Conservation (phyloP, 2,329 filamentous ascomycete genomes). For the Chaetomium sp. region DNA sequence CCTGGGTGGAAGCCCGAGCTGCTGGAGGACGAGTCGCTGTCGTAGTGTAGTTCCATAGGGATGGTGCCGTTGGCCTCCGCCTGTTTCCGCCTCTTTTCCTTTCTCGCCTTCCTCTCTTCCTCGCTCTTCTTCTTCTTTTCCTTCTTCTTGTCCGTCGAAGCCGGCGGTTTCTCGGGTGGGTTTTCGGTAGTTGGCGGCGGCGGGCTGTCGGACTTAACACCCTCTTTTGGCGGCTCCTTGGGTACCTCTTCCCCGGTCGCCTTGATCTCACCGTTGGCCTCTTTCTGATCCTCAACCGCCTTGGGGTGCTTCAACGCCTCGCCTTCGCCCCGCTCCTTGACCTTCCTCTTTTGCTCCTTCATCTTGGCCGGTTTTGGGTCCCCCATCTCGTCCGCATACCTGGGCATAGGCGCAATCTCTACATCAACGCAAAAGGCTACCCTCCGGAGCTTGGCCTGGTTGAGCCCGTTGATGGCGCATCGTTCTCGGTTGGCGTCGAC, state of each 20-base stretch:
- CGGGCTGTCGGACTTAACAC: slow-evolving; percentile 19
- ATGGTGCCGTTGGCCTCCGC: slow-evolving; percentile 84
- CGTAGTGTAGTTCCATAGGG: slow-evolving; percentile 73
- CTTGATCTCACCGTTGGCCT: slow-evolving; percentile 36
- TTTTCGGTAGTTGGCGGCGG: background rate
- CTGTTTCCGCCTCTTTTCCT: slow-evolving; percentile 77
- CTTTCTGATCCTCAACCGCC: slow-evolving; percentile 51
- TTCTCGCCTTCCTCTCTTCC: slow-evolving; percentile 84
- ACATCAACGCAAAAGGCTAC: slow-evolving; percentile 97
- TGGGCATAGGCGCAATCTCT: slow-evolving; percentile 84
- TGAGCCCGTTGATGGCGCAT: slow-evolving; percentile 71
- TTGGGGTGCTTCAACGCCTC: slow-evolving; percentile 65
- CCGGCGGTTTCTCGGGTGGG: slow-evolving; percentile 13
- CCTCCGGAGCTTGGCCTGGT: slow-evolving; percentile 71
- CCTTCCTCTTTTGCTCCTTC: slow-evolving; percentile 56
- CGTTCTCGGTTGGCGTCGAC: slow-evolving; percentile 73
- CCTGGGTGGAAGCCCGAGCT: slow-evolving; percentile 23
- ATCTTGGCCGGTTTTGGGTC: slow-evolving; percentile 35
- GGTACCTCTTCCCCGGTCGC: slow-evolving; percentile 35
- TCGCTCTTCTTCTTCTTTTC: slow-evolving; percentile 96
- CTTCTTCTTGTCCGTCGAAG: slow-evolving; percentile 57
- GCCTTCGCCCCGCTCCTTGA: slow-evolving; percentile 65
- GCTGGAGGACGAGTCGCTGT: slow-evolving; percentile 49
- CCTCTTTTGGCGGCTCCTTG: slow-evolving; percentile 36
- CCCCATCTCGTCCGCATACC: slow-evolving; percentile 58